Evolutionary conservation across 1,139 yeast genomes (phyloP), one percentile per base, ranked within the genome.

Genomic region (Kodamaea derodonti): DNA sequence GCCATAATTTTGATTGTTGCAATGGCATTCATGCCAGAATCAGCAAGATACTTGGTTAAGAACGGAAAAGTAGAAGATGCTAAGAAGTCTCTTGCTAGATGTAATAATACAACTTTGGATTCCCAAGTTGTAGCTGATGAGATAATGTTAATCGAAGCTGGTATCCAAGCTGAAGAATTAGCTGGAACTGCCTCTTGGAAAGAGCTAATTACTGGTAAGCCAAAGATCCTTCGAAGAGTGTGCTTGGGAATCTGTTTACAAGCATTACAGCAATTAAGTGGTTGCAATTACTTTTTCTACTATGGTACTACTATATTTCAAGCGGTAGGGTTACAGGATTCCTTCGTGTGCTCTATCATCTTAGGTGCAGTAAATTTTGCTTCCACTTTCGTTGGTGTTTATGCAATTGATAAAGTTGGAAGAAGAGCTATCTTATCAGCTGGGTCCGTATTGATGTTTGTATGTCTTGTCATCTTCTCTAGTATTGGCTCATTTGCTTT

Each of bases 261-360:
- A 69, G 69, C 83, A 14, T 61, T 83, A 49, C 92, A 84, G 65
- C 94, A 84, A 63, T 72, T 84, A 49, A 78, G 87, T 43, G 94
- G 94, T 72, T 75, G 78, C 58, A 83, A 83, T 69, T 84, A 82
- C 62, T 82, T 84, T 67, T 83, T 84, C 73, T 84, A 83, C 69
- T 84, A 82, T 48, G 88, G 88, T 60, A 83, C 90, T 41, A 75
- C 84, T 36, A 72, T 83, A 53, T 84, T 84, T 76, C 62, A 76
- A 52, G 82, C 92, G 46, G 86, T 84, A 45, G 94, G 94, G 49
- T 61, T 84, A 58, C 49, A 63, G 42, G 88, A 82, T 58, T 77
- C 95, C 28, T 85, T 80, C 64, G 72, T 81, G 38, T 80, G 80
- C 64, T 71, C 86, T 62, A 69, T 82, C 43, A 84, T 87, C 39